Evolutionary conservation across 768 basidiomycete genomes (phyloP).

Genomic region (Amanita subjunquillea): DNA sequence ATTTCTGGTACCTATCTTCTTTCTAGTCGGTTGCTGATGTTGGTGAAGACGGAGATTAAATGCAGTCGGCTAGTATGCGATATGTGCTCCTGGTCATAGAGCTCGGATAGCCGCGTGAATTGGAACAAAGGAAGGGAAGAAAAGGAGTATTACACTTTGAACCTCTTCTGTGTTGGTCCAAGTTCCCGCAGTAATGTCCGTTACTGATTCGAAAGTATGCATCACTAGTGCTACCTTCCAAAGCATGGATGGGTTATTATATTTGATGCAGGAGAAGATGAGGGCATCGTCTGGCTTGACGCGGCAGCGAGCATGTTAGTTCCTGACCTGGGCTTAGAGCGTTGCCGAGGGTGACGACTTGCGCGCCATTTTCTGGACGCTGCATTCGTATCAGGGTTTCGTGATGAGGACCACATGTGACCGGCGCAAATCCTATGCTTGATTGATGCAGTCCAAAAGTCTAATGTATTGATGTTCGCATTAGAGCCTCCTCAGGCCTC

Average conservation of each 20-base stretch:
- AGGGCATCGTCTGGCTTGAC: not conserved
- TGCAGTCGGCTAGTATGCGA: not conserved
- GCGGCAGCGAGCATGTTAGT: not conserved
- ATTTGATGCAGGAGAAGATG: not conserved
- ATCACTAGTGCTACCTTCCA: not conserved
- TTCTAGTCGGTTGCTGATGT: not conserved
- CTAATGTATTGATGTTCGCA: not conserved
- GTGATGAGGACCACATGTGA: not conserved
- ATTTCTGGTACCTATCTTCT: not conserved
- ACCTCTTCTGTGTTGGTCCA: not conserved
- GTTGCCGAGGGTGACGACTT: not conserved
- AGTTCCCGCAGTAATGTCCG: constrained; percentile 4
- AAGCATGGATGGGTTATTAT: not conserved
- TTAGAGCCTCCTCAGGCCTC: not conserved
- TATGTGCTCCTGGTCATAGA: not conserved
- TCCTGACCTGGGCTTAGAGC: not conserved
- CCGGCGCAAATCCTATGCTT: constrained; percentile 1
- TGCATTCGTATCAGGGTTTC: not conserved
- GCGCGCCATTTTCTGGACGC: not conserved
- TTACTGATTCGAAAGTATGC: not conserved
- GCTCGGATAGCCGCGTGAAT: not conserved
- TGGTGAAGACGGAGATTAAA: not conserved
- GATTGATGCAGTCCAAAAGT: not conserved
- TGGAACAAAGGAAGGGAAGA: not conserved
- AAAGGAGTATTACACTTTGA: not conserved